Base-by-base conservation (phyloP, 1,139 yeast species). In the Protomyces inouyei region DNA sequence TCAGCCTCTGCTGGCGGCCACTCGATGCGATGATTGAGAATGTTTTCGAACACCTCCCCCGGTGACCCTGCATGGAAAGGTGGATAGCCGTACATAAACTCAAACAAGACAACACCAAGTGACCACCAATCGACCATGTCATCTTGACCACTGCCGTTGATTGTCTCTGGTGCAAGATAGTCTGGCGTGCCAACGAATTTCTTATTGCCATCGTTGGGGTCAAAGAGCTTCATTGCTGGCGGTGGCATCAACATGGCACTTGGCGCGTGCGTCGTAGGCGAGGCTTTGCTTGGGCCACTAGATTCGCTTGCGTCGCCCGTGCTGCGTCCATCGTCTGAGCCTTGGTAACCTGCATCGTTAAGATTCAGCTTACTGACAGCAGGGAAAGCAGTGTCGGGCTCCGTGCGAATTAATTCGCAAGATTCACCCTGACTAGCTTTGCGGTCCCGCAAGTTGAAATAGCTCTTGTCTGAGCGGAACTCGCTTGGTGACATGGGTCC, bases 81-180 rank as follows among this genome's bases (percentile, higher is more conserved):
- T 0, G 98, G 97, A 72, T 85, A 88, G 0, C 98, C 98, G 74
- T 88, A 88, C 61, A 91, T 76, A 72, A 93, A 87, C 75, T 95
- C 99, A 77, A 93, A 95, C 64, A 92, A 76, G 66, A 95, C 91
- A 75, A 98, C 93, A 0, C 99, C 99, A 55, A 92, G 83, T 1
- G 98, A 89, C 98, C 98, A 95, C 98, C 98, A 95, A 78, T 95
- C 99, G 46, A 95, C 86, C 54, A 87, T 83, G 70, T 86, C 93
- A 68, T 86, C 90, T 73, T 93, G 97, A 0, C 90, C 89, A 5
- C 81, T 80, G 38, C 98, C 98, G 57, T 83, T 79, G 68, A 95
- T 90, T 0, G 97, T 92, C 73, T 95, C 99, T 0, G 99, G 99
- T 0, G 99, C 96, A 52, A 95, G 81, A 74, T 95, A 95, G 73